Conservation (phyloP, 225 moss, liverwort and hornwort species). For the Climacium dendroides region DNA sequence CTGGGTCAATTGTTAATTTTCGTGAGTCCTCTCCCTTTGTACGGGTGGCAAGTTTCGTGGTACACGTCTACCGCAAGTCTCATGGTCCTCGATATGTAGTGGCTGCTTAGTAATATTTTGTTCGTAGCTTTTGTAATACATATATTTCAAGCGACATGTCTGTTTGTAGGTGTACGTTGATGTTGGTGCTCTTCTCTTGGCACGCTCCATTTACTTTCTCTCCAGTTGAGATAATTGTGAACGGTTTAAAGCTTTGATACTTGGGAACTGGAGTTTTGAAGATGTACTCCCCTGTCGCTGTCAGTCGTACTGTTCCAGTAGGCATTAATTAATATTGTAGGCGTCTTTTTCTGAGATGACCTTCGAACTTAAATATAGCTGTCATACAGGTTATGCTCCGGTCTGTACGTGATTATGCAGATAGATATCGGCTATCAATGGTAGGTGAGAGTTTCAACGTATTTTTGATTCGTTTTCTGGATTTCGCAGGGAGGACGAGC, state of each 20-base stretch:
- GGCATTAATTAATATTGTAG: conserved; percentile 2
- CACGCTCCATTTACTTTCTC: background rate
- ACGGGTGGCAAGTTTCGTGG: background rate
- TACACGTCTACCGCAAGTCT: background rate
- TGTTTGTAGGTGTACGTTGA: background rate
- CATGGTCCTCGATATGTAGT: background rate
- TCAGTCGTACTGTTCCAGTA: conserved; percentile 18
- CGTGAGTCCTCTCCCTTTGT: background rate
- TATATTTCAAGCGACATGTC: background rate
- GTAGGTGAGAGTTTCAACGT: background rate
- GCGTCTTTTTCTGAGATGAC: conserved; percentile 20
- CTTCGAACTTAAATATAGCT: conserved; percentile 2
- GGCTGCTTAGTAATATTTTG: background rate
- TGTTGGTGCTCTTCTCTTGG: background rate
- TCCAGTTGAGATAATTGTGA: background rate
- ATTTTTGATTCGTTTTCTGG: background rate
- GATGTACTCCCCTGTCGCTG: conserved; percentile 3
- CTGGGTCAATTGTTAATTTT: background rate
- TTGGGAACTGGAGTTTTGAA: background rate
- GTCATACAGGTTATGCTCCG: background rate
- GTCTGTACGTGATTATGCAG: background rate
- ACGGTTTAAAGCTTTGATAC: background rate
- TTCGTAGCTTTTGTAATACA: background rate
- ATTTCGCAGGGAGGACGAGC: conserved; percentile 78
- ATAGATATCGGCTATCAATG: background rate